Conservation (phyloP, 2,329 filamentous ascomycete genomes). For the Neofusicoccum ribis region DNA sequence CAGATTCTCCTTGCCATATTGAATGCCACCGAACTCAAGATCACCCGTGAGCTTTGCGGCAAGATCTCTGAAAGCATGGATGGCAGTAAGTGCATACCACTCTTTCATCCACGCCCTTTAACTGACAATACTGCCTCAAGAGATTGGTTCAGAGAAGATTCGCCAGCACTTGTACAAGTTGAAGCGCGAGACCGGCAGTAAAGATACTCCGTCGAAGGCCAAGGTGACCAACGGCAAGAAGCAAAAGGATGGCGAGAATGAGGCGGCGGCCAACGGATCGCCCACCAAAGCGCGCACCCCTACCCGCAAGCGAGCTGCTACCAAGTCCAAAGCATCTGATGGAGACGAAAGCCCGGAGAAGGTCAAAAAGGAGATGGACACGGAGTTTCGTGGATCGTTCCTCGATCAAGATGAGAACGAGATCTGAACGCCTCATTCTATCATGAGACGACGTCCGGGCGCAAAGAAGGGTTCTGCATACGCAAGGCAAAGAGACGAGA, state of each 20-base stretch:
- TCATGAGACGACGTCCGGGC: too few species aligned
- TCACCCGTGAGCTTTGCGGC: background rate
- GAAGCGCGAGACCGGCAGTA: background rate
- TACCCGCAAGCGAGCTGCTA: background rate
- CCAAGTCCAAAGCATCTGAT: background rate
- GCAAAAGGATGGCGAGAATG: background rate
- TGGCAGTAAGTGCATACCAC: background rate
- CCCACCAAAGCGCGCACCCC: background rate
- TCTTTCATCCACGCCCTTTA: too few species aligned
- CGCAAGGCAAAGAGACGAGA: too few species aligned
- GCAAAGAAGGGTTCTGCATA: too few species aligned
- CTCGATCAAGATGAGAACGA: background rate
- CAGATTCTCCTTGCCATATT: background rate
- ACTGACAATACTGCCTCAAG: background rate
- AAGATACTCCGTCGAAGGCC: background rate
- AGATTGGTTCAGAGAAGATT: background rate
- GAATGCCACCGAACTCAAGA: background rate
- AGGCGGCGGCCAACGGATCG: background rate
- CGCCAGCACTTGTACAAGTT: background rate
- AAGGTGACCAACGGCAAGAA: background rate
- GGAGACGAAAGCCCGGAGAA: background rate
- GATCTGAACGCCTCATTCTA: background rate
- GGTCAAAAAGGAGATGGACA: background rate
- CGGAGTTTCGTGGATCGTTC: background rate
- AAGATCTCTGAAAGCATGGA: background rate